Base-by-base conservation (phyloP, 106 monocot species). In the Gastrodia elata region DNA sequence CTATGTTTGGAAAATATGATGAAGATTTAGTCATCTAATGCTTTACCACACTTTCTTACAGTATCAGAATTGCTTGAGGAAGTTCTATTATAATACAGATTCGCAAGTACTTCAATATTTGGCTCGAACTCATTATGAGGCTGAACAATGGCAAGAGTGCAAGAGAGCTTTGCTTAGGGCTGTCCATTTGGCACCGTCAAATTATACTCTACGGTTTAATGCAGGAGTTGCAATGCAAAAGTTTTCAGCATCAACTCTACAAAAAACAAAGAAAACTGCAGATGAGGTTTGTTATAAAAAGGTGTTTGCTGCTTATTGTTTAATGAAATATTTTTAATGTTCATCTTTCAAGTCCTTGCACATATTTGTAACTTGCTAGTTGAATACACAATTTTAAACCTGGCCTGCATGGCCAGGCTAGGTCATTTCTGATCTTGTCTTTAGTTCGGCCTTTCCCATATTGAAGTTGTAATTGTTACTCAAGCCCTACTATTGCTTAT, bases 121-220 rank as follows among this genome's bases (percentile, higher is more conserved):
- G 42, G 93, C 97, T 10, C 86, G 93, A 13, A 88, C 97, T 46
- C 87, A 98, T 73, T 98, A 98, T 77, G 93, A 93, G 74, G 97
- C 97, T 38, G 97, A 98, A 70, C 97, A 93, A 69, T 98, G 97
- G 97, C 93, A 98, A 80, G 97, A 98, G 25, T 98, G 93, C 79
- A 98, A 93, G 75, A 98, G 85, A 76, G 84, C 93, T 37, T 79
- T 98, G 64, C 74, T 93, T 26, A 93, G 98, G 76, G 98, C 93
- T 39, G 87, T 98, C 43, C 98, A 98, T 78, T 79, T 93, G 81
- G 90, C 93, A 56, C 98, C 98, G 16, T 93, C 93, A 61, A 91
- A 98, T 82, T 91, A 93, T 76, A 93, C 87, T 37, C 77, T 93
- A 6, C 68, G 91, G 42, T 98, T 98, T 74, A 88, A 98, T 88